Evolutionary conservation across 1,139 yeast genomes (phyloP).

Genomic region (Sugiyamaella japonica): DNA sequence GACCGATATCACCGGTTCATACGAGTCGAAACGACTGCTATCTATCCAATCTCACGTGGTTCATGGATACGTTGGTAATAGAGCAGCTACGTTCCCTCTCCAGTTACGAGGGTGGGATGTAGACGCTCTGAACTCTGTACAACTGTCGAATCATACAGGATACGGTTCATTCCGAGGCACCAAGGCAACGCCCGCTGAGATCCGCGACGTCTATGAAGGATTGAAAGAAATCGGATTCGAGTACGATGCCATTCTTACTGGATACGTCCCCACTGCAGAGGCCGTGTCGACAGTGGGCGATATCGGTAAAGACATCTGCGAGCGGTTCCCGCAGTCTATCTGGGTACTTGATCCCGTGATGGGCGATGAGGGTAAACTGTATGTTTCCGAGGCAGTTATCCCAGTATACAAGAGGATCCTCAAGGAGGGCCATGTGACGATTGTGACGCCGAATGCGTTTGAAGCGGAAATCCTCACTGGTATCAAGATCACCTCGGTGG

Average conservation of each 20-base stretch:
- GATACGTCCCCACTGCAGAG: constrained; percentile 65
- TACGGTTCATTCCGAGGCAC: constrained; percentile 59
- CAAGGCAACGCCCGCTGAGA: constrained; percentile 45
- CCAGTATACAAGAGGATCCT: constrained; percentile 63
- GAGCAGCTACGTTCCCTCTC: constrained; percentile 77
- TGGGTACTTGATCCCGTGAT: constrained; percentile 90
- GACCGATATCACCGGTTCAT: not conserved
- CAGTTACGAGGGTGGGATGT: constrained; percentile 84
- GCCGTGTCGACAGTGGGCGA: constrained; percentile 52
- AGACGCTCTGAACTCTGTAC: constrained; percentile 75
- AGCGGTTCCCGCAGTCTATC: constrained; percentile 33
- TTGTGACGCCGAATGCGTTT: constrained; percentile 89
- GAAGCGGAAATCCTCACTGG: constrained; percentile 77
- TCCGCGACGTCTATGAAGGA: constrained; percentile 50
- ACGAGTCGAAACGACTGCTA: constrained; percentile 38
- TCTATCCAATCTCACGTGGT: constrained; percentile 80
- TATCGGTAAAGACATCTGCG: constrained; percentile 41
- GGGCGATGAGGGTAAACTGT: constrained; percentile 86
- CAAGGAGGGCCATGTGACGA: constrained; percentile 52
- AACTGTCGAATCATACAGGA: constrained; percentile 79
- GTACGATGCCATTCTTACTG: constrained; percentile 67
- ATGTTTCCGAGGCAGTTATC: constrained; percentile 71
- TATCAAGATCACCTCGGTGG: constrained; percentile 46
- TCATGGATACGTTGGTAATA: constrained; percentile 85
- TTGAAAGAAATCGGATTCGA: constrained; percentile 46